Evolutionary conservation across 2,329 filamentous ascomycete genomes (phyloP), one percentile per base, ranked within the genome.

Genomic region (Diaporthe helianthi): DNA sequence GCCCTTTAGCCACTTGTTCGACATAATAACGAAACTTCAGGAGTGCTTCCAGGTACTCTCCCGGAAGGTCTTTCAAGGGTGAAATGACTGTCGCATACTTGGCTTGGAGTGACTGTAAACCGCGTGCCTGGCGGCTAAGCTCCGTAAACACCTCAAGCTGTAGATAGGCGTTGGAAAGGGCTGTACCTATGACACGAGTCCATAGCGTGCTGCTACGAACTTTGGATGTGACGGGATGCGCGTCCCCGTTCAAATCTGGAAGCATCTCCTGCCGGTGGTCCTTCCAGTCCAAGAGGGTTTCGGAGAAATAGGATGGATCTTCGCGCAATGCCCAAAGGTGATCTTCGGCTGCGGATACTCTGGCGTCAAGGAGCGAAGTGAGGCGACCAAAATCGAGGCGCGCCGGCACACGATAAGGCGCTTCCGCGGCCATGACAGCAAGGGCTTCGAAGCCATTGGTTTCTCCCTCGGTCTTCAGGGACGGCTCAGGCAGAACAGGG

Each of bases 251-350:
- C 0, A 69, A 71, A 65, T 86, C 84, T 19, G 75, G 79, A n/a
- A 86, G 31, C 65, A 78, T 75, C 63, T 86, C 82, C 12, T 77
- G 76, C 0, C 81, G 77, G 73, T 89, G 86, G 17, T 87, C 84
- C 29, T 77, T 79, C 33, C 73, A 73, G 1, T 86, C 83, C 12
- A 74, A 71, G 1, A 88, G 53, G 0, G 76, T 68, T 2, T 85
- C 78, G 7, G 79, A 76, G 71, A 90, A 90, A 76, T 88, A 89
- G 0, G 76, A 76, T 0, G 87, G 87, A 73, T 90, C 88, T 73
- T 90, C 87, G 12, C 87, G 81, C 4, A 90, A 76, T 0, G 80
- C 73, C 82, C 82, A 86, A 0, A 89, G 52, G 72, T 89, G 85
- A 74, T 90, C 86, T 67, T 86, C 82, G 1, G 82, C 81, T 4